These are phyloP conservation scores for Tolypocladium album DNA, from an alignment of 2,329 filamentous ascomycete species.

Conservation along the genomic window DNA sequence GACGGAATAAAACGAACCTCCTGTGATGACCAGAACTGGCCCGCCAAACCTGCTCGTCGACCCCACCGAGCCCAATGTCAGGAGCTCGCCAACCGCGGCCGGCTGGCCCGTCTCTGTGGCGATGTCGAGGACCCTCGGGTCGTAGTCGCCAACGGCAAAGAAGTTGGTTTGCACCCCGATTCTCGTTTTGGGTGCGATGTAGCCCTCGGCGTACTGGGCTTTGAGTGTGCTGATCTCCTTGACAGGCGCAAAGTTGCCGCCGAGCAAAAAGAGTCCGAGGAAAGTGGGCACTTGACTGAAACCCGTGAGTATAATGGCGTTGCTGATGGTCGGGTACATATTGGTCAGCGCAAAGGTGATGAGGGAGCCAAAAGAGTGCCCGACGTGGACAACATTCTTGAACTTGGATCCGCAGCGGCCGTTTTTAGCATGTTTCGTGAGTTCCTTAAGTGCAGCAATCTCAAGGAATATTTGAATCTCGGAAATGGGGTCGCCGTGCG, in stretches of 20 bases:
- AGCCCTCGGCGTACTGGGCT: conserved; percentile 33
- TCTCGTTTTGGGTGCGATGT: conserved; percentile 35
- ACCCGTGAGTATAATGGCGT: conserved; percentile 50
- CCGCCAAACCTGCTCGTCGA: conserved; percentile 32
- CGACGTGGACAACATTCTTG: conserved; percentile 44
- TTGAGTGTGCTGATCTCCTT: conserved; percentile 15
- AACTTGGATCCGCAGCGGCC: conserved; percentile 24
- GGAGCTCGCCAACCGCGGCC: conserved; percentile 44
- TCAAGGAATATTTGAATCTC: conserved; percentile 49
- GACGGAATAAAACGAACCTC: conserved; percentile 22
- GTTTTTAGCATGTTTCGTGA: conserved; percentile 38
- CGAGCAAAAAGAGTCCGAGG: conserved; percentile 29
- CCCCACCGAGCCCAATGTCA: conserved; percentile 37
- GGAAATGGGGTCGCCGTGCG: conserved; percentile 46
- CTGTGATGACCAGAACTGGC: conserved; percentile 49
- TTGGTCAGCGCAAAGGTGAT: conserved; percentile 45
- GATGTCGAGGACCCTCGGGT: conserved; percentile 36
- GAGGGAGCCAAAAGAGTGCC: conserved; percentile 53
- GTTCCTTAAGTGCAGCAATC: conserved; percentile 41
- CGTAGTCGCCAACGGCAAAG: conserved; percentile 42
- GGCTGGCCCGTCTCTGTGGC: conserved; percentile 41
- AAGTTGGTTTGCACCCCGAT: conserved; percentile 41
- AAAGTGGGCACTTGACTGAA: conserved; percentile 40
- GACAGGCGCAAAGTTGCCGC: conserved; percentile 36
- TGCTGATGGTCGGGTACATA: conserved; percentile 38